Base-by-base conservation (phyloP, 441 rosid species). In the Gossypium schwendimanii region DNA sequence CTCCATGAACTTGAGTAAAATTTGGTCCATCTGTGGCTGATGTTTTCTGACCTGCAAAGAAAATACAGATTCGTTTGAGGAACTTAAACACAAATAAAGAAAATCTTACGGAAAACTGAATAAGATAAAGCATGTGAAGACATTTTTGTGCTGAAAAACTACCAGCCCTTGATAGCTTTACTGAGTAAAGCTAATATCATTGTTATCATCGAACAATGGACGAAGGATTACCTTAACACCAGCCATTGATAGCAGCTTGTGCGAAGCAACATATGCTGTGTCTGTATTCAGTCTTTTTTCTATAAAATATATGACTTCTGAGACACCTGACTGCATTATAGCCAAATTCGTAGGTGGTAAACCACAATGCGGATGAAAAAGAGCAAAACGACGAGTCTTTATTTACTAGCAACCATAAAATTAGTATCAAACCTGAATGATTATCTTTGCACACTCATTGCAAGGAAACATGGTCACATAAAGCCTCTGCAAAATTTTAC, bases 401-500 rank as follows among this genome's bases (percentile, higher is more conserved):
- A 39, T 39, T 63, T 23, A 21, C 26, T 14, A 14, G 49, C 67
- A 45, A 71, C 12, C 14, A 58, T 21, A 28, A 26, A 61, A 69
- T 47, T 77, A 45, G 52, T 18, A 67, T 28, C 81, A 63, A 75
- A 94, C 97, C 95, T 91, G 97, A 79, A 94, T 90, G 54, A 92
- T 90, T 83, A 94, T 85, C 89, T 92, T 94, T 12, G 98, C 97
- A 80, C 98, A 94, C 76, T 91, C 98, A 73, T 94, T 94, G 92
- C 98, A 94, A 67, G 97, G 98, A 81, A 90, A 94, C 97, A 91
- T 91, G 55, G 96, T 93, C 74, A 92, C 98, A 65, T 89, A 94
- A 55, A 94, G 97, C 86, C 83, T 89, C 98, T 94, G 94, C 87
- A 84, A 69, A 79, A 21, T 74, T 71, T 24, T 33, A 78, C 41